Evolutionary conservation across 805 yeast species (phyloP), one percentile per base, ranked within the genome.

Genomic region (Nadsonia fulvescens): DNA sequence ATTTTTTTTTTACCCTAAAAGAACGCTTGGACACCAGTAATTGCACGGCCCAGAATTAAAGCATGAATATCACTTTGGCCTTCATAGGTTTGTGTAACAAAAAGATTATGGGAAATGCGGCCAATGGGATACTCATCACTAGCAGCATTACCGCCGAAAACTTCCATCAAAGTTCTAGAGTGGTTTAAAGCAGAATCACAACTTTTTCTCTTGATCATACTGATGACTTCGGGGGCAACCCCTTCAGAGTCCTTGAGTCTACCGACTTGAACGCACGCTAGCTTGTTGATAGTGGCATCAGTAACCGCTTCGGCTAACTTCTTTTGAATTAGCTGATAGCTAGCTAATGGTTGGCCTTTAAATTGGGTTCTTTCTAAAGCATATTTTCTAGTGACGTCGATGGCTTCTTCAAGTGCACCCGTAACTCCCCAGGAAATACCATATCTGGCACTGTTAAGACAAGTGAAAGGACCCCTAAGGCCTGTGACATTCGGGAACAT

Each of bases 51-150:
- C 8, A 55, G 38, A 19, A 51, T 54, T 20, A 53, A 36, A 12
- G 51, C 57, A 33, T 55, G 61, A 30, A 55, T 55, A 28, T 55
- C 61, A 30, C 56, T 49, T 34, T 55, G 61, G 15, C 61, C 61
- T 38, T 54, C 61, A 30, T 52, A 55, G n/a, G 61, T 55, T 38
- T 56, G 61, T 14, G 53, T 58, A 5, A 55, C 59, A 39, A 47
- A 56, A 25, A 55, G 39, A 34, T 55, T 55, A 23, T 50, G 54
- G 13, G 57, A 56, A 27, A 56, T 51, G 26, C 61, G 38, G 14
- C 54, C 55, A 30, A 55, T 54, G 25, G 49, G 56, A 32, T 56
- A 55, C 43, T 56, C 61, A 29, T 55, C 61, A 24, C 53, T 40
- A n/a, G 54, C 41, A 10, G 52, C 61, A 25, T 55, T 56, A n/a